Conservation (phyloP, 169 alveolate species). For the Toxoplasma gondii region DNA sequence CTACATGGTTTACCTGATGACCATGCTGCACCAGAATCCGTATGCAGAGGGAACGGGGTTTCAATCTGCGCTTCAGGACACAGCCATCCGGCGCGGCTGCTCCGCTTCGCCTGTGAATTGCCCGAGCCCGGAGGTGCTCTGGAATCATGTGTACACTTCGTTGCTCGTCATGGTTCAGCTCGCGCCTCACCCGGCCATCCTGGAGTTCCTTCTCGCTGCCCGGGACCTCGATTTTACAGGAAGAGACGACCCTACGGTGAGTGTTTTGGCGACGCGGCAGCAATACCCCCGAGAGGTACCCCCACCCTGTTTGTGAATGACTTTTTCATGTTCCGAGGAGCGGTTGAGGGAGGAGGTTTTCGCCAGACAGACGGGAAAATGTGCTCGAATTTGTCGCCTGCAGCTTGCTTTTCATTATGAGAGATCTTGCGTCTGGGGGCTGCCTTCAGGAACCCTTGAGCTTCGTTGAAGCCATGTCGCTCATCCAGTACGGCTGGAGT, state of each 20-base stretch:
- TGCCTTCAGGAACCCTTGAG: not conserved
- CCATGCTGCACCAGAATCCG: conserved; percentile 28
- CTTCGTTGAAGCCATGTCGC: not conserved
- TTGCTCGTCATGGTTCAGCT: conserved; percentile 51
- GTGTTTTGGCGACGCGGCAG: not conserved
- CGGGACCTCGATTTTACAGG: not conserved
- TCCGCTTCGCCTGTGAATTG: conserved; percentile 15
- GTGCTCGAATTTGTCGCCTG: no score
- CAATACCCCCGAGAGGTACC: no score
- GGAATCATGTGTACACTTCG: conserved; percentile 54
- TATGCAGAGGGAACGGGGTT: conserved; percentile 17
- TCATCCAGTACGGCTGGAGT: not conserved
- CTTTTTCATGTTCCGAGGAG: no score
- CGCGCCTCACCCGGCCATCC: not conserved
- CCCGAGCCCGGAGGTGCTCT: conserved; percentile 44
- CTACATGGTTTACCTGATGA: not conserved
- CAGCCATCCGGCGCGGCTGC: not conserved
- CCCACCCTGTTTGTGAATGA: no score
- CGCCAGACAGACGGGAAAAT: no score
- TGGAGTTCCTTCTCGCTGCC: conserved; percentile 30
- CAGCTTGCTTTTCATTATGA: no score
- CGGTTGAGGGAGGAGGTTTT: no score
- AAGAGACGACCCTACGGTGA: not conserved
- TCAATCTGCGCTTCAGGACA: conserved; percentile 5
- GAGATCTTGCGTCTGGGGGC: not conserved